A percentile compares a stretch with the other conserved stretches of the same genome.
These are phyloP conservation scores for Phylloporus arenicola DNA, from an alignment of 768 basidiomycete species.

Conservation along the genomic window DNA sequence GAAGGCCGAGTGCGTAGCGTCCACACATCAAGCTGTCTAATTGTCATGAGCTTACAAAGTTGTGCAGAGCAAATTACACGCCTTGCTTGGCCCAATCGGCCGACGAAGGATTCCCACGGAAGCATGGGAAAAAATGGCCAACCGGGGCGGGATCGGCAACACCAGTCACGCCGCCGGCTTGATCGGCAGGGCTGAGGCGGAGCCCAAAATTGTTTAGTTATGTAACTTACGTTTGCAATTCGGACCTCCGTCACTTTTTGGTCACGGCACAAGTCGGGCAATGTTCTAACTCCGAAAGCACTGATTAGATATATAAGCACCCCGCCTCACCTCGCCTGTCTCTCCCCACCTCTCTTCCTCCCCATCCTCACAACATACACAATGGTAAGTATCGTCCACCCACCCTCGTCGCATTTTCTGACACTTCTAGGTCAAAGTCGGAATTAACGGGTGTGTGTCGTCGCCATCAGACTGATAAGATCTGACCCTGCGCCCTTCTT, in stretches of 20 bases:
- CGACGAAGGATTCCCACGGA: too few relatives aligned
- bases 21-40: constrained; percentile 2
- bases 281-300: constrained; percentile 24
- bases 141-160: too few relatives aligned
- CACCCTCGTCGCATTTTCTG: background rate
- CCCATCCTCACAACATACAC: constrained; percentile 8
- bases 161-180: too few relatives aligned
- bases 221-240: too few relatives aligned
- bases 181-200: too few relatives aligned
- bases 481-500: constrained; percentile 11
- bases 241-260: too few relatives aligned
- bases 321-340: constrained; percentile 1
- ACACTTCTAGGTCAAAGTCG: constrained; percentile 65
- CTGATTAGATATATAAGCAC: constrained; percentile 28
- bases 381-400: constrained; percentile 20
- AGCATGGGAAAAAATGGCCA: too few relatives aligned
- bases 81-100: too few relatives aligned
- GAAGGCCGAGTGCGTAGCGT: constrained; percentile 2
- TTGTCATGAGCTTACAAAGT: too few relatives aligned
- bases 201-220: too few relatives aligned
- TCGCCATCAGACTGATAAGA: constrained; percentile 3
- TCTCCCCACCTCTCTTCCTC: constrained; percentile 1
- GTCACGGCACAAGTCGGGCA: constrained; percentile 12
- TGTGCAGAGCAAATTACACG: too few relatives aligned
- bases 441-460: constrained; percentile 84